phyloP scores from a whole-genome alignment of 768 basidiomycete genomes.

The Tricholoma terreum region DNA sequence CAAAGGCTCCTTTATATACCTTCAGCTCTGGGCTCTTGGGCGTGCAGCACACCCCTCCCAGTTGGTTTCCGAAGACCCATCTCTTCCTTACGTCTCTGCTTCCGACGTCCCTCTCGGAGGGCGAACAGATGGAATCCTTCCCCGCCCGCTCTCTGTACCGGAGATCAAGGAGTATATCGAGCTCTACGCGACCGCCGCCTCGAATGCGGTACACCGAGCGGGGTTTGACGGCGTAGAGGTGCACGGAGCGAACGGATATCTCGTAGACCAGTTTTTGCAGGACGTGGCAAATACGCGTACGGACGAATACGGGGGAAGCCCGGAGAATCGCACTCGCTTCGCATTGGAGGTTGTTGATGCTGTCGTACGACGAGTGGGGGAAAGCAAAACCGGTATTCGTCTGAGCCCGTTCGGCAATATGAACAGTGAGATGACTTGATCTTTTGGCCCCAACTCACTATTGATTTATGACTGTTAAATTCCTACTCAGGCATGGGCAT shows the following conservation, averaged over 20 bases:
- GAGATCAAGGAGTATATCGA: constrained; percentile 51
- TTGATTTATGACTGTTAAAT: too few relatives aligned
- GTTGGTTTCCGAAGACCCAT: constrained; percentile 27
- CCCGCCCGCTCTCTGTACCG: constrained; percentile 39
- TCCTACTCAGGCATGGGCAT: constrained; percentile 43
- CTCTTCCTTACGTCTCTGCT: constrained; percentile 30
- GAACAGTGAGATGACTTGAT: constrained; percentile 32
- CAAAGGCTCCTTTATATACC: constrained; percentile 39
- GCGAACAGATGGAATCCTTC: constrained; percentile 19
- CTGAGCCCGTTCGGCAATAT: constrained; percentile 52
- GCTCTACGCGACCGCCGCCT: constrained; percentile 51
- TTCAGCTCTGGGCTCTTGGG: constrained; percentile 53
- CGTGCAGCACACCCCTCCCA: constrained; percentile 16
- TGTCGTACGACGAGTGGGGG: constrained; percentile 48
- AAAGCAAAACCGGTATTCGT: constrained; percentile 50
- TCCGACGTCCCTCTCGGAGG: constrained; percentile 25
- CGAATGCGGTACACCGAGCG: constrained; percentile 50
- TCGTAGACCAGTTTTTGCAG: constrained; percentile 63
- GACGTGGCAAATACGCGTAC: constrained; percentile 26
- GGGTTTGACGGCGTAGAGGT: constrained; percentile 68
- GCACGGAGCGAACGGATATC: constrained; percentile 44
- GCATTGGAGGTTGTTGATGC: constrained; percentile 51
- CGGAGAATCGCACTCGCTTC: constrained; percentile 60
- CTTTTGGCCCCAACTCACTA: too few relatives aligned
- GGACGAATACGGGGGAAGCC: constrained; percentile 66